Conservation (phyloP, 2,329 filamentous ascomycete species). For the Helotiales sp. region DNA sequence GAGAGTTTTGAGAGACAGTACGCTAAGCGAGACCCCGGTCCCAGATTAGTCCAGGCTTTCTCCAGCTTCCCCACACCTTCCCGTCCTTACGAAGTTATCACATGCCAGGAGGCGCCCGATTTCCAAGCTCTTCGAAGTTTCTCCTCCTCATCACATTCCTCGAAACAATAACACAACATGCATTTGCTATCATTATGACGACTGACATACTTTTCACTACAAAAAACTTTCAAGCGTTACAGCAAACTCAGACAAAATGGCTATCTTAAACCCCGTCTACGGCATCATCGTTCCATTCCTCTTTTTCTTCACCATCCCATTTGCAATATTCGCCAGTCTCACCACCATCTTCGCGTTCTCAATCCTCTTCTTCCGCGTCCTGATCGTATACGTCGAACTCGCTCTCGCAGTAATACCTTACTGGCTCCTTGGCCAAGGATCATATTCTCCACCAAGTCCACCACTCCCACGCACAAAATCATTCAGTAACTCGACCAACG, state of each 20-base stretch:
- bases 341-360: slow-evolving; percentile 67
- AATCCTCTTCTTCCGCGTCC: slow-evolving; percentile 63
- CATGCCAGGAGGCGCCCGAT: background rate
- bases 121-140: background rate
- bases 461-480: slow-evolving; percentile 13
- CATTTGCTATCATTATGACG: background rate
- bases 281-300: slow-evolving; percentile 65
- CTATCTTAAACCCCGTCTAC: slow-evolving; percentile 59
- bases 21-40: background rate
- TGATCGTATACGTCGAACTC: slow-evolving; percentile 68
- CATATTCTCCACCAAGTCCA: background rate
- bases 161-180: background rate
- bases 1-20: background rate
- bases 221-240: slow-evolving; percentile 5
- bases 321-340: slow-evolving; percentile 65
- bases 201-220: background rate
- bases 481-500: slow-evolving; percentile 15
- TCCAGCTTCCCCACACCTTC: slow-evolving; percentile 12
- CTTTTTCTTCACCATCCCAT: slow-evolving; percentile 64
- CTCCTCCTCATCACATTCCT: background rate
- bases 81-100: background rate
- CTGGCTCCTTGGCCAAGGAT: slow-evolving; percentile 49
- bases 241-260: slow-evolving; percentile 47
- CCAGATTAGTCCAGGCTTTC: background rate
- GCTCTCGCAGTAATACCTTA: slow-evolving; percentile 61